Conservation (phyloP, 148 eudicot species). For the Rhododendron ovatum region DNA sequence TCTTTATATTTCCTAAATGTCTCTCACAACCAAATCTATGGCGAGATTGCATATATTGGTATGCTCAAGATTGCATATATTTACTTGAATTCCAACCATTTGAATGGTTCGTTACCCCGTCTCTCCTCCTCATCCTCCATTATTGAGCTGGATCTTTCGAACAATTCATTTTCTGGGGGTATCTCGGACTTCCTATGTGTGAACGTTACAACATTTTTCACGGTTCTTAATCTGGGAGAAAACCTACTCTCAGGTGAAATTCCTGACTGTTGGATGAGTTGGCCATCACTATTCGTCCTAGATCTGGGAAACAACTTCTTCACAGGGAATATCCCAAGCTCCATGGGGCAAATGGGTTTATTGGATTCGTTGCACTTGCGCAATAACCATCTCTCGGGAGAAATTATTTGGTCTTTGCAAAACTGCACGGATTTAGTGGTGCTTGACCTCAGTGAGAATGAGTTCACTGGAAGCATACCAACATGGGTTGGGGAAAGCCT, state of each 20-base stretch:
- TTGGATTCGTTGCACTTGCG: background rate
- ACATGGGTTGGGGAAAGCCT: conserved; percentile 6
- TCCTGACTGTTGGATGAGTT: conserved; percentile 13
- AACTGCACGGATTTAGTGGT: background rate
- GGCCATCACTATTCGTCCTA: background rate
- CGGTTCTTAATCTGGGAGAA: background rate
- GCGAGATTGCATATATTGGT: background rate
- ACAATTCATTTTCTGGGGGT: background rate
- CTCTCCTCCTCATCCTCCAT: too few relatives aligned
- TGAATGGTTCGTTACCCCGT: background rate
- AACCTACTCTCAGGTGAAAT: background rate
- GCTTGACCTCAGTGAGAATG: conserved; percentile 13
- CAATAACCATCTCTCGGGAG: conserved; percentile 15
- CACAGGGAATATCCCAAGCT: conserved; percentile 18
- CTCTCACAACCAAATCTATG: conserved; percentile 7
- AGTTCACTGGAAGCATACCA: conserved; percentile 17
- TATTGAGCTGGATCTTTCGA: background rate
- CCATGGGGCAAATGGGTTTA: conserved; percentile 3
- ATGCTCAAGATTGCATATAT: background rate
- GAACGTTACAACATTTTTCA: background rate
- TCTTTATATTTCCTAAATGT: background rate
- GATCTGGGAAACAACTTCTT: conserved; percentile 12
- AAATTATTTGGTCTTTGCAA: conserved; percentile 7
- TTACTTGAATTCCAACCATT: background rate
- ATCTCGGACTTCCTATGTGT: background rate